These are phyloP conservation scores for Rhypophila decipiens DNA, from an alignment of 495 filamentous ascomycete genomes.

Conservation along the genomic window DNA sequence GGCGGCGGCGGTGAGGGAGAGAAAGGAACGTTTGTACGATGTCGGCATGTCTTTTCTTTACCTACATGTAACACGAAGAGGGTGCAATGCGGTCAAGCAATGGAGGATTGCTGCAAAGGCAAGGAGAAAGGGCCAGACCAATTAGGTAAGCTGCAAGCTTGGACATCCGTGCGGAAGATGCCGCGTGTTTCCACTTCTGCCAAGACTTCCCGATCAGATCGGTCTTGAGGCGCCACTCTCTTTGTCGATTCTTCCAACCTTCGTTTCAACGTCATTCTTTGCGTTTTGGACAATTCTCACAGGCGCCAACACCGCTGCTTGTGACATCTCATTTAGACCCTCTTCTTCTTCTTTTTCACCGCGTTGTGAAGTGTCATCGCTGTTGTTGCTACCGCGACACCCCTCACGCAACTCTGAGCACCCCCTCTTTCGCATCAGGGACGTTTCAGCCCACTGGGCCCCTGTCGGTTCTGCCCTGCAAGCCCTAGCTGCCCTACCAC, in stretches of 20 bases:
- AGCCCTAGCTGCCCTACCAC: no score
- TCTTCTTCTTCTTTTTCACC: neutral
- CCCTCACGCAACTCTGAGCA: neutral
- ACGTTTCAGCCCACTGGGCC: slow-evolving; percentile 16
- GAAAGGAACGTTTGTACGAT: no score
- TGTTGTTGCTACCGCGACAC: slow-evolving; percentile 9
- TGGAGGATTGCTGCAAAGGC: neutral
- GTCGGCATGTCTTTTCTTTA: neutral
- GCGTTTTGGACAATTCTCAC: no score
- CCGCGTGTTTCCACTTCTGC: no score
- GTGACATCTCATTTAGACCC: neutral
- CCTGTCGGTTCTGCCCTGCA: slow-evolving; percentile 1
- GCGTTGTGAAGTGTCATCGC: neutral
- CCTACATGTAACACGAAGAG: neutral
- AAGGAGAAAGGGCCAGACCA: neutral
- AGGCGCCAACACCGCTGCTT: no score
- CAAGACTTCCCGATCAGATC: no score
- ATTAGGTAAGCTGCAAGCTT: neutral
- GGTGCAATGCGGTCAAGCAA: neutral
- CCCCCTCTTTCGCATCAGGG: slow-evolving; percentile 3
- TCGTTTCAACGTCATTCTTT: no score
- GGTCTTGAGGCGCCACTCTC: no score
- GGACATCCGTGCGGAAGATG: neutral
- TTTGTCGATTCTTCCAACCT: neutral
- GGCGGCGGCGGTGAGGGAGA: neutral